phyloP scores from a whole-genome alignment of 2,329 filamentous ascomycete genomes.

The Monilinia fructigena region DNA sequence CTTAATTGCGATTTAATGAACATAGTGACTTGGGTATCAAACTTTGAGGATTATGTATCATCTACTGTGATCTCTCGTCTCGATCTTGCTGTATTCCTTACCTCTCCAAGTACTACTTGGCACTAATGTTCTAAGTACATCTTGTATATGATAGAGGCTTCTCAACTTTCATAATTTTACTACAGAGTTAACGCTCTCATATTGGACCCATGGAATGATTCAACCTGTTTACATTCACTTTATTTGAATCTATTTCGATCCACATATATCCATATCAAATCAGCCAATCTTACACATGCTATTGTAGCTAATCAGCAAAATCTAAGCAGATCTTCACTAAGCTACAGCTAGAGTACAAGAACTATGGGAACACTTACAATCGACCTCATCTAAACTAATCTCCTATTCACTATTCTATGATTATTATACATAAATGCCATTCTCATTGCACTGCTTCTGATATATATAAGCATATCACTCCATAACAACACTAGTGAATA shows the following conservation, averaged over 20 bases:
- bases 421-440: background rate
- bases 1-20: background rate
- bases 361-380: background rate
- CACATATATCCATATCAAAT: background rate
- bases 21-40: background rate
- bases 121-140: background rate
- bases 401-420: background rate
- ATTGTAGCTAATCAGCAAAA: background rate
- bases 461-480: background rate
- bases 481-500: background rate
- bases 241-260: too few relatives aligned
- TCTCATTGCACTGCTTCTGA: background rate
- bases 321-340: background rate
- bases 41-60: background rate
- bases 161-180: background rate
- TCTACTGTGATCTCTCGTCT: background rate
- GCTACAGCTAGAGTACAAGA: background rate
- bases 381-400: background rate
- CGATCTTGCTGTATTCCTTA: background rate
- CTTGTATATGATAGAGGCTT: background rate
- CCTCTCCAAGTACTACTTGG: too few relatives aligned
- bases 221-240: background rate
- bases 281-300: background rate
- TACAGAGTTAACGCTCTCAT: too few relatives aligned
- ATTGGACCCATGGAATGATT: background rate